Base-by-base conservation (phyloP, 345 rosid species). In the Firmiana major region DNA sequence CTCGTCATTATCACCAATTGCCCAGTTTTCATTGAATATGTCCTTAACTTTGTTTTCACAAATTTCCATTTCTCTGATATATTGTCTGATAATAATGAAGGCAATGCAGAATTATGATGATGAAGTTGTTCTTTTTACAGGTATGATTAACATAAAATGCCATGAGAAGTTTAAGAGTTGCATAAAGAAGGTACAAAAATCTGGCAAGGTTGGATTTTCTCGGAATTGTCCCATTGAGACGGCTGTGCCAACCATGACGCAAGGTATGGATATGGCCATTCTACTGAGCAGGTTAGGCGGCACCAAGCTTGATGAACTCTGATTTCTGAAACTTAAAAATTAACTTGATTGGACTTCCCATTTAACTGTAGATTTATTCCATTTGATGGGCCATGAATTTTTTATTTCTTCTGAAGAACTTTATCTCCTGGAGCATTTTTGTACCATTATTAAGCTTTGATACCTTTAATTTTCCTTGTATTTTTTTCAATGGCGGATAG, bases 251-350 rank as follows among this genome's bases (percentile, higher is more conserved):
- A 94, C 97, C 2, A 88, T 93, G 87, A 81, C 79, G 43, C 88
- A 88, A 69, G 97, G 97, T 80, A 94, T 94, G 97, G 91, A 88
- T 68, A 84, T 86, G 83, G 97, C 97, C 57, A 91, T 93, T 77
- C 69, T 93, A 79, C 72, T 94, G 60, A 88, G 97, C 76, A 85
- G 81, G 60, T 81, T 96, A 3, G 94, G 97, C 64, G 79, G 65
- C 77, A 45, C 91, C 43, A 90, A 81, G 77, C 5, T 63, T 74
- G 88, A 88, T 77, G 89, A 89, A 77, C 90, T 89, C 64, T 88
- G 79, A 88, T 70, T 24, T 53, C 19, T 31, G 0, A 67, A 16
- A 42, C 31, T 55, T 6, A 26, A 26, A 21, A 21, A 2, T 65
- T 19, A 19, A 24, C 38, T 10, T 40, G 16, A 60, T 38, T 68